These are phyloP conservation scores for Epichloe gansuensis DNA, from an alignment of 2,329 filamentous ascomycete genomes.

Conservation along the genomic window DNA sequence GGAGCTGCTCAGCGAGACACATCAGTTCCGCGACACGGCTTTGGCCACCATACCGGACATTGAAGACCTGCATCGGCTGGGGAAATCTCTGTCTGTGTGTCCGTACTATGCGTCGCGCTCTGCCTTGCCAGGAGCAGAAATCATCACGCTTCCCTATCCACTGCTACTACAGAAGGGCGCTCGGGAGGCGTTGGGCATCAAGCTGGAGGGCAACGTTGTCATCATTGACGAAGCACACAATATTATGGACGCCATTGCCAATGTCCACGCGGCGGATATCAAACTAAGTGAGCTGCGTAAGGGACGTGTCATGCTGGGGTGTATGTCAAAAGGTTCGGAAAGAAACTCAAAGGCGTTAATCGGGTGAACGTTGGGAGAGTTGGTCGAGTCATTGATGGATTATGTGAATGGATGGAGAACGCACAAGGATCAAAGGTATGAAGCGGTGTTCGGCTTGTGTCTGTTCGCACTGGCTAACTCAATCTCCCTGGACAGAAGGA, in stretches of 20 bases:
- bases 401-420: constrained; percentile 55
- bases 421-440: constrained; percentile 34
- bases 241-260: constrained; percentile 85
- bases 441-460: background rate
- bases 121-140: constrained; percentile 72
- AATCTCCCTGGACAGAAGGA: constrained; percentile 17
- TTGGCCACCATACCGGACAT: constrained; percentile 84
- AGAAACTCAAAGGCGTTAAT: constrained; percentile 80
- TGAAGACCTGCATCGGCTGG: constrained; percentile 72
- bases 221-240: constrained; percentile 98
- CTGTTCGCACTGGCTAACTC: background rate
- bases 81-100: constrained; percentile 69
- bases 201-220: constrained; percentile 77
- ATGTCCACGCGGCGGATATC: constrained; percentile 72
- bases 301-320: constrained; percentile 62
- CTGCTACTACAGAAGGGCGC: constrained; percentile 78
- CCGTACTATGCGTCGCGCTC: constrained; percentile 93
- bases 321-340: constrained; percentile 82
- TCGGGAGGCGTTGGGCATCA: constrained; percentile 76
- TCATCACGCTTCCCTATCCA: constrained; percentile 87
- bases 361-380: constrained; percentile 83
- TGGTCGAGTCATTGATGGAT: constrained; percentile 68
- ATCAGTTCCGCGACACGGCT: constrained; percentile 75
- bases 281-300: constrained; percentile 59
- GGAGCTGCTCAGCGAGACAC: constrained; percentile 57